Evolutionary conservation across 2,329 filamentous ascomycete genomes (phyloP), one percentile per base, ranked within the genome.

Genomic region (Colletotrichum noveboracense): DNA sequence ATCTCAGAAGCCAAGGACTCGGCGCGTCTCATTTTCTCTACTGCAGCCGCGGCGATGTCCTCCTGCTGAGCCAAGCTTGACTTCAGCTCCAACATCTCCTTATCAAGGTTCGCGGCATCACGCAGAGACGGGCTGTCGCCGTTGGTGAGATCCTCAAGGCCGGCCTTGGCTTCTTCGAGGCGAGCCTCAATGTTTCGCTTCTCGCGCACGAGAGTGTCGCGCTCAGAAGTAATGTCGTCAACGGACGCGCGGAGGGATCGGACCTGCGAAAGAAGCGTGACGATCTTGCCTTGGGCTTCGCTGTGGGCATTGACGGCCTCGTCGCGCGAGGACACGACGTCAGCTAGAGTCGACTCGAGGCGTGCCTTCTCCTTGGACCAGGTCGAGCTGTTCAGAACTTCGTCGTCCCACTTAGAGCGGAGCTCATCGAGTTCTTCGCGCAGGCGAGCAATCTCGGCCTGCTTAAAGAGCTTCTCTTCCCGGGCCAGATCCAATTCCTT

Each of bases 281-380:
- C 96, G 69, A 98, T 94, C 89, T 98, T 98, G 83, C 94, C 91
- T 83, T 98, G 97, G 4, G 96, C 96, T 79, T 98, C 96, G 81
- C 97, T 98, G 84, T 99, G 97, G 1, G 97, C 96, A 79, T 93
- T 93, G 66, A 96, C 94, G 12, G 97, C 96, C 84, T 99, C 97
- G 78, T 99, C 96, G 4, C 96, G 93, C n/a, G 96, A 98, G 65
- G 95, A 93, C 13, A 94, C 94, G 36, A 98, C 91, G 83, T 98
- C 96, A 66, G 96, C 93, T 70, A 99, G 89, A 7, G 96, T 97
- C 76, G 96, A 92, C 83, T 98, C 96, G 55, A 99, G 90, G 18
- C 96, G 93, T 18, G 95, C 91, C 88, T 98, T 98, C 86, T 99
- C 96, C 87, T 99, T 99, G 14, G 96, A 96, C 96, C 97, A 98